Base-by-base conservation (phyloP, 768 basidiomycete genomes). In the Russula sp. region DNA sequence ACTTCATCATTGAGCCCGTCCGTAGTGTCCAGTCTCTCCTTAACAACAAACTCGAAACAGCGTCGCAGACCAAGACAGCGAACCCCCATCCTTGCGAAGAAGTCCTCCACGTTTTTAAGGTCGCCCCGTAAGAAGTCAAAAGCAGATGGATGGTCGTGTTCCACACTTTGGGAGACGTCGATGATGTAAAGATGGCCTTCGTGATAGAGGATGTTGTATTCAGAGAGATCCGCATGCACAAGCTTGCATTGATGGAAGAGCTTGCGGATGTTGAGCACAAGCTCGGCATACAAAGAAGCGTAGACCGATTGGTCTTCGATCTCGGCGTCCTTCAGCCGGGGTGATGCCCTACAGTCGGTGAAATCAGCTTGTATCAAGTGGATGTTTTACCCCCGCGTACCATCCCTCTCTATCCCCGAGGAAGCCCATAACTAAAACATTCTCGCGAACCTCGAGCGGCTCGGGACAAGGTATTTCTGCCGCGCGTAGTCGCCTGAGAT, bases 111-210 rank as follows among this genome's bases (percentile, higher is more conserved):
- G 71, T 99, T 98, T 67, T 85, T 86, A 53, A 99, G 82, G 73
- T 99, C 97, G 48, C 81, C 85, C 32, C 95, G 86, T 41, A 99
- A 80, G 75, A 99, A 99, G 73, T 99, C 96, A 71, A 94, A 98
- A 0, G 97, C 93, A 34, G 88, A 80, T 0, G 96, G 97, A 68
- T 99, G 97, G 73, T 98, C 96, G 70, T 98, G 95, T 69, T 99
- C 97, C 39, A 99, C 95, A 65, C 93, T 95, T 72, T 99, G 97
- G 1, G 95, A 97, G 61, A 99, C 97, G 73, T 99, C 97, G 75
- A 99, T 98, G 68, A 98, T 87, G 74, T 83, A 93, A 18, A 97
- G 80, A 69, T 93, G 91, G 1, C 75, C 79, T 51, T 83, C 76
- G 73, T 93, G 89, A 69, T 85, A 96, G 70, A 99, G 81, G 68